Conservation (phyloP, 108 stramenopile genomes). For the Skeletonema menzelii region DNA sequence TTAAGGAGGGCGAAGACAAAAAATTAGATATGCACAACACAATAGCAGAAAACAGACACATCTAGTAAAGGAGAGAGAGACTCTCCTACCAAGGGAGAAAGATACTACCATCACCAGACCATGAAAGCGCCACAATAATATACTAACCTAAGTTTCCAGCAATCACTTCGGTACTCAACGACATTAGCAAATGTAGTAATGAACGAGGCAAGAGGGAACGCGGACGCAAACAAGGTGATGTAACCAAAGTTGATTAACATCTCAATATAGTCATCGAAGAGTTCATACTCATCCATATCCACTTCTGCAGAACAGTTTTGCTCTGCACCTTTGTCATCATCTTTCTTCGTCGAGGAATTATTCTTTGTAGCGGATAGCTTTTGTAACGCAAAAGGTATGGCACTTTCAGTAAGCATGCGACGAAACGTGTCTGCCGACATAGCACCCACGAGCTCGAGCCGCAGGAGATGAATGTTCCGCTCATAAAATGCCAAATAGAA, state of each 20-base stretch:
- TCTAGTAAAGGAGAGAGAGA: too few species aligned
- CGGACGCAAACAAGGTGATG: conserved; percentile 82
- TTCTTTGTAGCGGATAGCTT: conserved; percentile 5
- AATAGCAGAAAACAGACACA: too few species aligned
- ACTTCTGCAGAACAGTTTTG: conserved; percentile 18
- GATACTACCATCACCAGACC: too few species aligned
- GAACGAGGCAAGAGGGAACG: conserved; percentile 78
- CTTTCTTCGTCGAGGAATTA: conserved; percentile 12
- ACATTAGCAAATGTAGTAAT: conserved; percentile 61
- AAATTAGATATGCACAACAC: too few species aligned
- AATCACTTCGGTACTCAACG: conserved; percentile 69
- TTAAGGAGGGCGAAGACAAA: too few species aligned
- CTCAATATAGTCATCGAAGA: conserved; percentile 88
- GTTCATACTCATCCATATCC: conserved; percentile 66
- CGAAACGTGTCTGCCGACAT: conserved; percentile 66
- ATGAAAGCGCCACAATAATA: too few species aligned
- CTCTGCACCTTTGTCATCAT: conserved; percentile 5
- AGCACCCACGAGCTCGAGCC: conserved; percentile 59
- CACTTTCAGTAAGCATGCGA: conserved; percentile 50
- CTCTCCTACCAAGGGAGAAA: too few species aligned
- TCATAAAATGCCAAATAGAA: conserved; percentile 88
- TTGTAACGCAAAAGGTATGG: conserved; percentile 49
- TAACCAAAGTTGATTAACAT: conserved; percentile 87
- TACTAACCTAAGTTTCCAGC: conserved; percentile 56
- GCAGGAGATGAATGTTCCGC: conserved; percentile 59